Percentiles rank a stretch among this genome's conserved stretches.
Conservation (phyloP, 352 stramenopile genomes). For the Phytopythium sindhum region DNA sequence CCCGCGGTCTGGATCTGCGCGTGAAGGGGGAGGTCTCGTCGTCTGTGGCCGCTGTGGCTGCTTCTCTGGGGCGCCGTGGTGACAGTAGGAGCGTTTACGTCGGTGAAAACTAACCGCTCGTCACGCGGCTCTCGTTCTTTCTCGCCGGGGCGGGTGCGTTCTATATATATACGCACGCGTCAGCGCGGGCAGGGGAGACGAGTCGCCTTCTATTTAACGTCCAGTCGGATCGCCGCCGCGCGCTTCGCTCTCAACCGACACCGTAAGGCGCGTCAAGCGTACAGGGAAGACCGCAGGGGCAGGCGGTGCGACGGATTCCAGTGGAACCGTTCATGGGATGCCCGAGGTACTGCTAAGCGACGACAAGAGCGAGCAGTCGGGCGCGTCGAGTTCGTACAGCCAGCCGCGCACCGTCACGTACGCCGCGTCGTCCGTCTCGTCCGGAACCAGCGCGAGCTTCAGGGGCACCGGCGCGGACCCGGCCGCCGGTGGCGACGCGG, state of each 20-base stretch:
- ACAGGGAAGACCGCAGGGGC: too few species aligned
- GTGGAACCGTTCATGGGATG: constrained; percentile 46
- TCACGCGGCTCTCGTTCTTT: neutral
- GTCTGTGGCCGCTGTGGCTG: too few species aligned
- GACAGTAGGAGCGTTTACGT: too few species aligned
- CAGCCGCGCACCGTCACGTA: constrained; percentile 15
- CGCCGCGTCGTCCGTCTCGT: neutral
- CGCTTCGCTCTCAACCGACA: neutral
- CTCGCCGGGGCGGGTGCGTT: neutral
- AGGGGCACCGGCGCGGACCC: constrained; percentile 12
- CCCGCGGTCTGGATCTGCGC: too few species aligned
- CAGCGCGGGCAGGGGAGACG: neutral
- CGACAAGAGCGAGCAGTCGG: constrained; percentile 24
- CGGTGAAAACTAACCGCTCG: too few species aligned
- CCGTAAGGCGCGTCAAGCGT: neutral
- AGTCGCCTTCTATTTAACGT: neutral
- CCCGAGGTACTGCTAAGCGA: constrained; percentile 18
- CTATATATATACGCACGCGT: neutral
- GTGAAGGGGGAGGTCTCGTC: too few species aligned
- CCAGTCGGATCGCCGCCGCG: neutral
- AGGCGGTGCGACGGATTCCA: neutral
- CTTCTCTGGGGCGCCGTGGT: too few species aligned
- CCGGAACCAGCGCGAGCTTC: neutral
- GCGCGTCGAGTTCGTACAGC: constrained; percentile 13
- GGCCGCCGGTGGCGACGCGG: neutral